Conservation (phyloP, 129 eudicot genomes). For the Lactuca saligna region DNA sequence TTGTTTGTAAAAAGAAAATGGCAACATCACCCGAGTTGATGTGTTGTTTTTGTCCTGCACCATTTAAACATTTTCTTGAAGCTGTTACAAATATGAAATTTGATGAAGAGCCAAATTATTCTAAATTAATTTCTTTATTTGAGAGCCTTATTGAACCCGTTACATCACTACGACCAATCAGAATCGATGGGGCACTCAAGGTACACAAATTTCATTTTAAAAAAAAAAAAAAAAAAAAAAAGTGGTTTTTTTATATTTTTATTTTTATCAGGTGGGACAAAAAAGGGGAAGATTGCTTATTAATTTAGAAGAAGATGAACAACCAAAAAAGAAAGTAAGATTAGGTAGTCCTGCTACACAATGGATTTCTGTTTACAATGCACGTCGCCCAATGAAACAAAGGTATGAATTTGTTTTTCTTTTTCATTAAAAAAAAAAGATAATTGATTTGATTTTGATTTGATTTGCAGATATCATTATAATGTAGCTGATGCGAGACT, state of each 20-base stretch:
- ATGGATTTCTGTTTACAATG: conserved; percentile 99
- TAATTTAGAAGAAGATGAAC: conserved; percentile 97
- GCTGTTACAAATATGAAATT: conserved; percentile 94
- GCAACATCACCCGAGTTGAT: conserved; percentile 91
- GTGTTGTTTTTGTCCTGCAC: conserved; percentile 97
- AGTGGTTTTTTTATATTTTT: background rate
- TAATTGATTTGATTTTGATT: background rate
- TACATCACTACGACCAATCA: conserved; percentile 79
- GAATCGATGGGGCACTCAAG: conserved; percentile 98
- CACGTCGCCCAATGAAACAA: conserved; percentile 99
- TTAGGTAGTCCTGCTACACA: conserved; percentile 98
- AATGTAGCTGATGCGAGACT: conserved; percentile 92
- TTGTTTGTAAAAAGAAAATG: conserved; percentile 96
- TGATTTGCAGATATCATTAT: conserved; percentile 77
- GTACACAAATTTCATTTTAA: conserved; percentile 19
- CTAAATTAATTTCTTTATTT: conserved; percentile 81
- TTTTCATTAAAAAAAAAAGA: no score
- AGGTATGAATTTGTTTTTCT: conserved; percentile 35
- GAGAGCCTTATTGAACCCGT: conserved; percentile 92
- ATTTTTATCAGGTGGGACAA: conserved; percentile 74
- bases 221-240: no score
- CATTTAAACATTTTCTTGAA: conserved; percentile 89
- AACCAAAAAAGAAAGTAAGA: conserved; percentile 94
- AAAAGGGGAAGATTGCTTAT: conserved; percentile 91
- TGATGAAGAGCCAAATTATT: conserved; percentile 96